Evolutionary conservation across 1,139 yeast species (phyloP), one percentile per base, ranked within the genome.

Genomic region (Yamadazyma membranifaciens): DNA sequence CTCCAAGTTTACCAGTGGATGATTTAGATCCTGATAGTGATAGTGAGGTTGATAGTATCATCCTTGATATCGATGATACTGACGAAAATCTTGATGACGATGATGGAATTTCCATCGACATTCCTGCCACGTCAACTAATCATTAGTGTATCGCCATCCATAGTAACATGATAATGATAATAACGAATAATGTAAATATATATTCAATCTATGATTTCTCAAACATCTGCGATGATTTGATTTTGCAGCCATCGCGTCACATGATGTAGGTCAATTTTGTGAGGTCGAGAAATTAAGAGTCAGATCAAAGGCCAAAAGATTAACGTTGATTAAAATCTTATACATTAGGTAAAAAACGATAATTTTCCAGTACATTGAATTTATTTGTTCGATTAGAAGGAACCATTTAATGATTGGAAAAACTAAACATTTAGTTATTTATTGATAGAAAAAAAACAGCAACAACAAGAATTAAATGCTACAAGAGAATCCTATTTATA

Each of bases 401-500:
- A 20, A 20, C 24, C 24, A 20, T 20, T 35, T 35, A 17, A 35
- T 35, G 38, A 29, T 35, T n/a, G 33, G 5, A 20, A 28, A n/a
- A 15, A 13, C 12, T 13, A 35, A 35, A 22, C 38, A 35, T 29
- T 35, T 35, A 20, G 38, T 35, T 6, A 17, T 35, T 12, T 35
- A 35, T 29, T 35, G 38, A 35, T 29, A 35, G 12, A n/a, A 25
- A 25, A 25, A 25, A 25, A 7, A 25, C 10, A 25, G n/a, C n/a
- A n/a, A n/a, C n/a, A 25, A 25, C 4, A 25, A 11, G 28, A 11
- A 25, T n/a, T 10, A 25, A 25, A 25, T 20, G 24, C 28, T 25
- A 25, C 10, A 11, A 20, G 31, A 30, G 32, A 37, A 46, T 36
- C 41, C 46, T 6, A 22, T 43, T n/a, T 69, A 57, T 43, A 60